These are phyloP conservation scores for Aureobasidium sp. DNA, from an alignment of 2,329 filamentous ascomycete species.

Conservation along the genomic window DNA sequence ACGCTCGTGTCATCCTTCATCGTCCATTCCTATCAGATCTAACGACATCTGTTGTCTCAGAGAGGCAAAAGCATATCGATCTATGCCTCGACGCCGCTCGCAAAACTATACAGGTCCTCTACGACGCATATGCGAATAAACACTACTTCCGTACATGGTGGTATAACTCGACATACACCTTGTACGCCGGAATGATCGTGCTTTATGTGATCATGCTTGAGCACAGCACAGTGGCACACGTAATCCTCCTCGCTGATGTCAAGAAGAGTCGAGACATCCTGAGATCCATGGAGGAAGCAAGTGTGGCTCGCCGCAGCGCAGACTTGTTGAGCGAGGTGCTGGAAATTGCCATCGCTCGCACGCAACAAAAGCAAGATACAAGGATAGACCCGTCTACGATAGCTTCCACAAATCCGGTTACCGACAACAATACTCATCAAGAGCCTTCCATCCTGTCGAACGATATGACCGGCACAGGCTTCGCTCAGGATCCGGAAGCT, in stretches of 20 bases:
- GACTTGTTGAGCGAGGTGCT: constrained; percentile 25
- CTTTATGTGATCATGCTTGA: constrained; percentile 21
- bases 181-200: constrained; percentile 27
- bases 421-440: not conserved
- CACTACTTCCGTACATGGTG: constrained; percentile 28
- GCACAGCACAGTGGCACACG: constrained; percentile 4
- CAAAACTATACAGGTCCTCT: constrained; percentile 22
- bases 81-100: constrained; percentile 22
- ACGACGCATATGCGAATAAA: constrained; percentile 24
- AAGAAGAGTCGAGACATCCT: constrained; percentile 26
- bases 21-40: constrained; percentile 22
- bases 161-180: constrained; percentile 27
- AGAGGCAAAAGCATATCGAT: constrained; percentile 18
- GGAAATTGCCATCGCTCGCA: constrained; percentile 16
- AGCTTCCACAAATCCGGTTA: too few species aligned
- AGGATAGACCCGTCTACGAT: too few species aligned
- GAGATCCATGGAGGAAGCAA: constrained; percentile 24
- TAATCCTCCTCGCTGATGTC: constrained; percentile 20
- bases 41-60: constrained; percentile 3
- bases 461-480: not conserved
- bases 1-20: constrained; percentile 24
- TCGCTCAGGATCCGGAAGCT: not conserved
- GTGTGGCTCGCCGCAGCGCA: constrained; percentile 25
- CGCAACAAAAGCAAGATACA: not conserved
- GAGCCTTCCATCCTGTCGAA: not conserved